Base-by-base conservation (phyloP, 768 basidiomycete species). In the Kwoniella shandongensis region DNA sequence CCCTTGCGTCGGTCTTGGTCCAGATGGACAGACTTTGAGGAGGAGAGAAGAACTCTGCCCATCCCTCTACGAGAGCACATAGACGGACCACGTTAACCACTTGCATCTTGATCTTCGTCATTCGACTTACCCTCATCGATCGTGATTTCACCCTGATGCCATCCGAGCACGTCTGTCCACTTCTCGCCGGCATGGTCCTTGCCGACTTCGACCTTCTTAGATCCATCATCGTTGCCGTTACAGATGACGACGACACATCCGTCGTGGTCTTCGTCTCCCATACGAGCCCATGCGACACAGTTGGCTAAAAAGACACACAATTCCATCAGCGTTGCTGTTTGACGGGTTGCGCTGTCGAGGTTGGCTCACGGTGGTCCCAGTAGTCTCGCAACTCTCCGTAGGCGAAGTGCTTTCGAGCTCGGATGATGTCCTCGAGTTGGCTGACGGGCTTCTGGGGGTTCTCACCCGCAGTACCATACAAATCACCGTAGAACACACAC, bases 151-250 rank as follows among this genome's bases (percentile, higher is more conserved):
- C 78, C 79, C 50, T 80, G 69, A 44, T 73, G 69, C 81, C 81
- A 81, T 4, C 80, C 80, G 11, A 81, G 68, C 17, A 77, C 67
- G 61, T 81, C 81, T 3, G 78, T 79, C 79, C 79, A 81, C 23
- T 70, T 73, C 67, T 81, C 79, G 2, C 81, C 81, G 4, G 76
- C 77, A 57, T 79, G 79, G 36, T 78, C 75, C 66, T 74, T 73
- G 45, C 78, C 78, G 22, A 78, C 74, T 55, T 80, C 78, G 72
- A 77, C 76, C 40, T 75, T 63, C 70, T 79, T 79, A 18, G 61
- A 46, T 11, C 78, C 77, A n/a, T 78, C 74, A 10, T 48, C 64
- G 41, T 65, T 70, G 20, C 73, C 73, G 42, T 75, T 75, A 40
- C 71, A 72, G 23, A 76, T 65, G 44, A 76, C 63, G 1, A 63